These are phyloP conservation scores for Passalora sequoiae DNA, from an alignment of 2,329 filamentous ascomycete genomes.

Conservation along the genomic window DNA sequence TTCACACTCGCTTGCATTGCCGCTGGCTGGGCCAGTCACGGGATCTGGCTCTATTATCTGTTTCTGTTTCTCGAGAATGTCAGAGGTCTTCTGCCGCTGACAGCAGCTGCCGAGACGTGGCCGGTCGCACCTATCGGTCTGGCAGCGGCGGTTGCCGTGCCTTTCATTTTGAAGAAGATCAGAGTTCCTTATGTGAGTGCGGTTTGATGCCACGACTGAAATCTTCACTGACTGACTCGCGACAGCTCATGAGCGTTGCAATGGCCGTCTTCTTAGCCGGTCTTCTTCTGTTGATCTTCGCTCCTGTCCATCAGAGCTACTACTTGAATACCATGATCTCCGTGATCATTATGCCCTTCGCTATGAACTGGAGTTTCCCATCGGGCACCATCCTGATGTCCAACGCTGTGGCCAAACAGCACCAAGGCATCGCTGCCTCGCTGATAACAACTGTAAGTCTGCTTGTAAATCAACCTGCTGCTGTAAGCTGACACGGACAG, in stretches of 20 bases:
- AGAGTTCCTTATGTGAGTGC: constrained; percentile 16
- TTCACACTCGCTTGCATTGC: constrained; percentile 27
- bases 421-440: constrained; percentile 48
- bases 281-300: constrained; percentile 35
- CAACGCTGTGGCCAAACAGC: constrained; percentile 41
- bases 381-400: constrained; percentile 56
- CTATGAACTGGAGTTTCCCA: constrained; percentile 62
- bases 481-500: too few species aligned
- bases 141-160: constrained; percentile 39
- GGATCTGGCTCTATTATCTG: constrained; percentile 27
- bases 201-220: not conserved
- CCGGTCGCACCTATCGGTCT: constrained; percentile 43
- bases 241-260: constrained; percentile 28
- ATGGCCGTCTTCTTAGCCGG: constrained; percentile 38
- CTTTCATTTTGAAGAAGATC: constrained; percentile 19
- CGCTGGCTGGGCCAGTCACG: constrained; percentile 27
- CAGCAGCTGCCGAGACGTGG: constrained; percentile 25
- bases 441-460: constrained; percentile 49
- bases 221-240: not conserved
- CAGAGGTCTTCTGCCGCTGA: not conserved
- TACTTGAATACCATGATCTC: constrained; percentile 57
- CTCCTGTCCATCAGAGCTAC: constrained; percentile 52
- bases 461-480: not conserved
- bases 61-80: constrained; percentile 5
- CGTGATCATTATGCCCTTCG: constrained; percentile 54